Base-by-base conservation (phyloP, 1,139 yeast species). In the Petasospora fabianii region DNA sequence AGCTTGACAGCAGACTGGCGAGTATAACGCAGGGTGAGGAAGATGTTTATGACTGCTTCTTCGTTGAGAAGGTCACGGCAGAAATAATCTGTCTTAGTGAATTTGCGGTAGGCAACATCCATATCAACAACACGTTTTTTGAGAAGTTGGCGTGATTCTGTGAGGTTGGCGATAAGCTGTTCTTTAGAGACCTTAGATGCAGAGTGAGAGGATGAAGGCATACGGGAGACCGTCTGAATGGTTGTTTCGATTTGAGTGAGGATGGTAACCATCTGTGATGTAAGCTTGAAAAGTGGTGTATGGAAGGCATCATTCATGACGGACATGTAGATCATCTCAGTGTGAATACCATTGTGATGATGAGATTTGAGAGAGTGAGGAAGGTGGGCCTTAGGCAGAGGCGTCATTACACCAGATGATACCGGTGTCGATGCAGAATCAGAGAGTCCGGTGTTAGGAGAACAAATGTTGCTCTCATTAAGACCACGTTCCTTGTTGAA, bases 1-100 rank as follows among this genome's bases (percentile, higher is more conserved):
- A 64, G 34, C 42, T 55, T 47, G 20, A 62, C 60, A 1, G 70
- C 64, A 3, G 65, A 50, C 40, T 64, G 68, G 42, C 71, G 55
- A 11, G 64, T 41, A 33, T 64, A 64, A 38, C 69, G 51, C 10
- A 65, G 38, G 35, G 62, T 62, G 10, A 65, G 44, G 41, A 66
- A 64, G 27, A 62, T 55, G 35, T 62, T 56, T 20, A 61, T 61
- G 24, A 61, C 56, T 2, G 59, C 54, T 16, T 59, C 56, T 39
- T 64, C 62, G 4, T 49, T 50, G 11, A 65, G 40, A 12, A 66
- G 43, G 4, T 62, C 67, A 30, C 60, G 55, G 16, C 58, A 47
- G 38, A 64, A 65, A 39, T 56, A 49, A 11, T 58, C 56, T 0
- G 67, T 54, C 34, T 55, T 55, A 1, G 65, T 59, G 39, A 65